Percentiles rank a stretch among this genome's conserved stretches.
phyloP scores from a whole-genome alignment of 176 grass and related monocot species.

The Dendrocalamus sinicus region DNA sequence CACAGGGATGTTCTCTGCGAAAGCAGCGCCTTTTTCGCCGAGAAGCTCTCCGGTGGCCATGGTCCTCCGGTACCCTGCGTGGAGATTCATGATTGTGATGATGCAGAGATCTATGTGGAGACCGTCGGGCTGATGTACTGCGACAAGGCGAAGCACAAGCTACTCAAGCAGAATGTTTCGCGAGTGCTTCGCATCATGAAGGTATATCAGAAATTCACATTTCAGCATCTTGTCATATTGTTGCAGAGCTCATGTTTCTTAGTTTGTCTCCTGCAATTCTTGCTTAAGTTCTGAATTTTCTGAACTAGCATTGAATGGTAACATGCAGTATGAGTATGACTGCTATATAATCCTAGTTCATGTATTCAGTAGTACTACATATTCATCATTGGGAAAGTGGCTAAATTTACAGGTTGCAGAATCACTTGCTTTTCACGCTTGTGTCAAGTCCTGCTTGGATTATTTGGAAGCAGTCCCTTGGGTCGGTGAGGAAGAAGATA shows the following conservation, averaged over 20 bases:
- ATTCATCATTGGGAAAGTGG: not conserved
- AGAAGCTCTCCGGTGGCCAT: conserved; percentile 44
- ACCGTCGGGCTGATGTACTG: conserved; percentile 74
- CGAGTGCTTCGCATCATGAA: conserved; percentile 67
- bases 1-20: conserved; percentile 64
- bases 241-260: conserved; percentile 12
- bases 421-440: conserved; percentile 60
- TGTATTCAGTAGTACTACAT: not conserved
- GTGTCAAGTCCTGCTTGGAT: conserved; percentile 81
- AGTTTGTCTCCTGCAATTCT: not conserved
- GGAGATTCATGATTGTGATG: conserved; percentile 65
- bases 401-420: conserved; percentile 65
- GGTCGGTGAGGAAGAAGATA: conserved; percentile 78
- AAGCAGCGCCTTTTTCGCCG: conserved; percentile 74
- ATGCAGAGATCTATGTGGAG: conserved; percentile 71
- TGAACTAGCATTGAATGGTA: not conserved
- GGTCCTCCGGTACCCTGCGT: conserved; percentile 28
- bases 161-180: conserved; percentile 64
- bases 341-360: not conserved
- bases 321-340: not conserved
- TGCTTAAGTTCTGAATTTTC: not conserved
- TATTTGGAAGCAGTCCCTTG: conserved; percentile 91
- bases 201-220: conserved; percentile 33
- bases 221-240: not conserved
- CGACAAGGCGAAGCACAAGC: conserved; percentile 55